phyloP scores from a whole-genome alignment of 2,329 filamentous ascomycete genomes.

The Pseudogymnoascus sp. region DNA sequence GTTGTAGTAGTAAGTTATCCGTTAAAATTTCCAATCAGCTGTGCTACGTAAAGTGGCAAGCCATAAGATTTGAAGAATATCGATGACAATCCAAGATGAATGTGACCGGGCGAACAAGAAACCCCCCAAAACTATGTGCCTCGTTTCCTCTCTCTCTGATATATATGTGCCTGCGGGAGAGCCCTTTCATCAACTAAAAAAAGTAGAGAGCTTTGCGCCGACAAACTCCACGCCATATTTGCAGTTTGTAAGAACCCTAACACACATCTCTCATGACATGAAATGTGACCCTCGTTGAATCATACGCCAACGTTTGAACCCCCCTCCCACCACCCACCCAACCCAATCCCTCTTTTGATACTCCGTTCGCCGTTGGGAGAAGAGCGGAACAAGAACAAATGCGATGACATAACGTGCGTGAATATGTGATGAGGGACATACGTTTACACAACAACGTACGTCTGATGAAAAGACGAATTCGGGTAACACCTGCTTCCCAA shows the following conservation, averaged over 20 bases:
- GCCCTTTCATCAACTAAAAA: not conserved
- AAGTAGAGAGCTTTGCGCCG: not conserved
- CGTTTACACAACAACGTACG: not conserved
- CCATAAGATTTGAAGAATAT: not conserved
- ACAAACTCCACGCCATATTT: conserved; percentile 7
- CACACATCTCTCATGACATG: conserved; percentile 5
- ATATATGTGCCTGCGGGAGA: conserved; percentile 3
- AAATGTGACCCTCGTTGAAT: conserved; percentile 2
- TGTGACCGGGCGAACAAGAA: not conserved
- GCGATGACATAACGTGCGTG: conserved; percentile 5
- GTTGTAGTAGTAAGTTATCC: not conserved
- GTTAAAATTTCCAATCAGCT: conserved; percentile 1
- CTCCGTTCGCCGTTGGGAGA: conserved; percentile 7
- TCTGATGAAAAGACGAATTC: conserved; percentile 4
- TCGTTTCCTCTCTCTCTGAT: not conserved
- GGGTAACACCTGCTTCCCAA: not conserved
- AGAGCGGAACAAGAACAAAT: conserved; percentile 7
- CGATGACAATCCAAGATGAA: not conserved
- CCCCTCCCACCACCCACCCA: not conserved
- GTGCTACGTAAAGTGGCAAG: not conserved
- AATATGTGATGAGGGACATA: not conserved
- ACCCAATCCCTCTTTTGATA: conserved; percentile 7
- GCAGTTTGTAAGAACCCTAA: not conserved
- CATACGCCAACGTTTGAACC: conserved; percentile 2
- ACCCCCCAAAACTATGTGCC: conserved; percentile 4